phyloP scores from a whole-genome alignment of 805 yeast species.

The Wickerhamomyces hampshirensis region DNA sequence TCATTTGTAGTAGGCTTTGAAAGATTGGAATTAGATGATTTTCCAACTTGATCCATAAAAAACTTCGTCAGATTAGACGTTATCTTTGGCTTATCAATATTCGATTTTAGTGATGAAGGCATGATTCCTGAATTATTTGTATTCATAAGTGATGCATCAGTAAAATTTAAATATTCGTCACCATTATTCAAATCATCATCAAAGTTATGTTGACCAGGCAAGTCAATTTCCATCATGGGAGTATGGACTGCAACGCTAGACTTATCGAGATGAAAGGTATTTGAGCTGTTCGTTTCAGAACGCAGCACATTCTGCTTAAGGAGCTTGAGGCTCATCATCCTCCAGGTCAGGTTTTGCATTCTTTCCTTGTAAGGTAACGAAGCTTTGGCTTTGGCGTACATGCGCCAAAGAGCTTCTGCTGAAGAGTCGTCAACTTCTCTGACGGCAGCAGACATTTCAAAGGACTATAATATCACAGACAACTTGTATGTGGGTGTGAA shows the following conservation, averaged over 20 bases:
- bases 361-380: slow-evolving; percentile 69
- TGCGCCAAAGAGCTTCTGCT: slow-evolving; percentile 64
- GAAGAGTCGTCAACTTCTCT: slow-evolving; percentile 34
- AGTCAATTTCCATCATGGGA: neutral
- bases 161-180: slow-evolving; percentile 23
- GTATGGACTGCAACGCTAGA: neutral
- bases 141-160: slow-evolving; percentile 2
- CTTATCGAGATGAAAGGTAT: too few species aligned
- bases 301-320: slow-evolving; percentile 5
- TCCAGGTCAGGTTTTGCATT: slow-evolving; percentile 84
- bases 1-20: slow-evolving; percentile 25
- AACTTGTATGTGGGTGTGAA: too few species aligned
- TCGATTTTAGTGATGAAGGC: slow-evolving; percentile 7
- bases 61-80: slow-evolving; percentile 24
- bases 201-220: slow-evolving; percentile 1
- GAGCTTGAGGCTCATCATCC: slow-evolving; percentile 63
- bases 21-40: neutral
- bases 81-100: slow-evolving; percentile 9
- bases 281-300: neutral
- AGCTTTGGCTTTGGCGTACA: slow-evolving; percentile 74
- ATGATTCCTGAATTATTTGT: slow-evolving; percentile 12
- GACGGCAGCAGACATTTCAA: too few species aligned
- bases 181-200: slow-evolving; percentile 3
- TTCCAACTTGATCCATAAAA: slow-evolving; percentile 8
- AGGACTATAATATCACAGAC: too few species aligned